Conservation (phyloP, 805 yeast genomes). For the Lachancea kluyveri region DNA sequence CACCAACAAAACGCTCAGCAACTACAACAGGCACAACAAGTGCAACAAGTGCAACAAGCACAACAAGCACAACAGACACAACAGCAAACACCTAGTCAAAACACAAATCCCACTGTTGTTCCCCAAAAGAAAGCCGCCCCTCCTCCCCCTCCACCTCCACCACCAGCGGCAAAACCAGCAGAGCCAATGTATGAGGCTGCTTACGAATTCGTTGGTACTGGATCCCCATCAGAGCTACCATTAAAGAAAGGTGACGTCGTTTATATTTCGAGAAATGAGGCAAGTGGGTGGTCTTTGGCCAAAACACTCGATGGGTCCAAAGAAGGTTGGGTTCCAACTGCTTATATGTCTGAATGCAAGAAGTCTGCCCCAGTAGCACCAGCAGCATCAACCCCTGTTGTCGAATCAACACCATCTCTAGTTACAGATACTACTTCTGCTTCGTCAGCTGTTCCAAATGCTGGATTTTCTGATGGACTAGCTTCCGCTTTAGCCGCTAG, state of each 20-base stretch:
- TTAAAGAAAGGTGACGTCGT: constrained; percentile 71
- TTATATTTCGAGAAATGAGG: constrained; percentile 62
- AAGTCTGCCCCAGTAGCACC: constrained; percentile 30
- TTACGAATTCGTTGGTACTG: constrained; percentile 84
- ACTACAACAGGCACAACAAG: constrained; percentile 13
- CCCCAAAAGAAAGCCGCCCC: constrained; percentile 33
- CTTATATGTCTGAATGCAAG: constrained; percentile 65
- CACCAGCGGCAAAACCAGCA: constrained; percentile 51
- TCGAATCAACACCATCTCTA: no score
- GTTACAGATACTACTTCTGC: constrained; percentile 19
- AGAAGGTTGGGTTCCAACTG: constrained; percentile 97
- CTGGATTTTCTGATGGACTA: constrained; percentile 67
- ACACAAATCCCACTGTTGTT: constrained; percentile 11
- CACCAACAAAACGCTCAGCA: constrained; percentile 14
- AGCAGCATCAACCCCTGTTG: constrained; percentile 34
- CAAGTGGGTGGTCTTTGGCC: constrained; percentile 94
- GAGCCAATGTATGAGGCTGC: constrained; percentile 79
- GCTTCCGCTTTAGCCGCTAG: constrained; percentile 84
- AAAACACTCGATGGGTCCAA: constrained; percentile 64
- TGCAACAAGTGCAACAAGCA: constrained; percentile 15
- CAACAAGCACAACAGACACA: constrained; percentile 13
- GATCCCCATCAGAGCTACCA: constrained; percentile 75
- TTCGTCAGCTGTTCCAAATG: constrained; percentile 18
- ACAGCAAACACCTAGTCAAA: no score
- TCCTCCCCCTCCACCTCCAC: constrained; percentile 76